Evolutionary conservation across 2,329 filamentous ascomycete species (phyloP), one percentile per base, ranked within the genome.

Genomic region (Capronia americana): DNA sequence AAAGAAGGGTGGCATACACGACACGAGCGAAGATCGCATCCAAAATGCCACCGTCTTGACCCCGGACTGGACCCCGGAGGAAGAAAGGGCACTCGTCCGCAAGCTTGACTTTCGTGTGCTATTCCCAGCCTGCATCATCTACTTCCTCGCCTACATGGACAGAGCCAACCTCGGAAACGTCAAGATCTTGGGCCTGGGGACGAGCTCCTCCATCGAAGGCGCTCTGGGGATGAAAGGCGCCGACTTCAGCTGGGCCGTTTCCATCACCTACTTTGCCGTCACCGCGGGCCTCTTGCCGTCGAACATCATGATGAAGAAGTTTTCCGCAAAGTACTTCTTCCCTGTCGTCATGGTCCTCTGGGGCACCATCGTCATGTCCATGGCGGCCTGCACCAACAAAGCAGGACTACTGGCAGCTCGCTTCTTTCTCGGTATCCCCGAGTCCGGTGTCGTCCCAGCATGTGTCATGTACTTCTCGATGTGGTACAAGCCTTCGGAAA

Each of bases 261-360:
- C 70, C 17, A 64, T 71, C 38, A 66, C 70, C 50, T 72, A 70
- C 51, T 71, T 72, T 46, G 57, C 62, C 24, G 66, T 71, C 38
- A 72, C 70, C 12, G 64, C 66, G 6, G 53, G 69, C 24, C 59
- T 72, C 12, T 55, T 72, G 28, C 70, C 70, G 17, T 70, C 70
- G 34, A 71, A 67, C 53, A 63, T 72, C 12, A 44, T 70, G 38
- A 64, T 72, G 66, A 72, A 72, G 65, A 69, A 62, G 50, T 48
- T 70, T 26, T 69, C 65, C 11, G 70, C 60, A 6, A 72, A 71
- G 57, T 38, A 50, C 26, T 68, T 63, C 34, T 68, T 86, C 32
- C 82, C 83, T 5, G 78, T 75, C 65, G 83, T 86, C 72, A 85
- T 83, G 78, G 63, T 80, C 46, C 70, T 73, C 64, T 75, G 77